Conservation (phyloP, 805 yeast genomes). For the Myxozyma nipponensis region DNA sequence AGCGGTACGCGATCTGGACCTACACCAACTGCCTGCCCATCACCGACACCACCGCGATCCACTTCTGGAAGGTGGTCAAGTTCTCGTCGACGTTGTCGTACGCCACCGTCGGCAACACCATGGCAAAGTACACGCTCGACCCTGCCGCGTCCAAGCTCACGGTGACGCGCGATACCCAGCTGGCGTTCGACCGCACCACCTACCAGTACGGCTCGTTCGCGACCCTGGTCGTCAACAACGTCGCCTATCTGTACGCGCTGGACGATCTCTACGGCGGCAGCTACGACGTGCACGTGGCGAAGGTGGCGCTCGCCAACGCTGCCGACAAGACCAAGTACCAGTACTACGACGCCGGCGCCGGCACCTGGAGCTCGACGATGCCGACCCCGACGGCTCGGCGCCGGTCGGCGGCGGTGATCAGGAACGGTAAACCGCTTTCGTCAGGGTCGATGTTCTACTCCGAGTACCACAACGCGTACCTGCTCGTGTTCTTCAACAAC, state of each 20-base stretch:
- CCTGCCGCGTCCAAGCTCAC: conserved; percentile 7
- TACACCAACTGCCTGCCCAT: conserved; percentile 17
- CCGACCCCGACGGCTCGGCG: conserved; percentile 9
- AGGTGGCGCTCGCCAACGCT: conserved; percentile 4
- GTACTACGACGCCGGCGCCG: conserved; percentile 11
- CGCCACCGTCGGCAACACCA: conserved; percentile 3
- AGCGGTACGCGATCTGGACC: conserved; percentile 11
- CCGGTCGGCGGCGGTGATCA: conserved; percentile 10
- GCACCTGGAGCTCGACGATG: conserved; percentile 4
- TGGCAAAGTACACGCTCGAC: conserved; percentile 10
- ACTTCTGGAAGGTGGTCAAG: conserved; percentile 11
- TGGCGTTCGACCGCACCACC: background rate
- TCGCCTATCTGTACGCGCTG: conserved; percentile 11
- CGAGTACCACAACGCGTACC: conserved; percentile 15
- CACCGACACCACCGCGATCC: conserved; percentile 8
- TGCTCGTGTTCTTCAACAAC: conserved; percentile 11
- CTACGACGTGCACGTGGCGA: conserved; percentile 11
- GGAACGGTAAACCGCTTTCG: conserved; percentile 5
- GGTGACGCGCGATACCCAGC: conserved; percentile 11
- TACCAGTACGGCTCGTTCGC: conserved; percentile 18
- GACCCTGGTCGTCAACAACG: conserved; percentile 10
- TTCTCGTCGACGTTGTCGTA: background rate
- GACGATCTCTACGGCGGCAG: conserved; percentile 2
- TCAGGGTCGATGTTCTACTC: conserved; percentile 10
- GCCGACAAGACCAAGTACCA: conserved; percentile 6